A percentile compares a stretch with the other conserved stretches of the same genome.
Evolutionary conservation across 192 early-diverging fungal genomes (phyloP).

Genomic region (Dimargaris verticillata): DNA sequence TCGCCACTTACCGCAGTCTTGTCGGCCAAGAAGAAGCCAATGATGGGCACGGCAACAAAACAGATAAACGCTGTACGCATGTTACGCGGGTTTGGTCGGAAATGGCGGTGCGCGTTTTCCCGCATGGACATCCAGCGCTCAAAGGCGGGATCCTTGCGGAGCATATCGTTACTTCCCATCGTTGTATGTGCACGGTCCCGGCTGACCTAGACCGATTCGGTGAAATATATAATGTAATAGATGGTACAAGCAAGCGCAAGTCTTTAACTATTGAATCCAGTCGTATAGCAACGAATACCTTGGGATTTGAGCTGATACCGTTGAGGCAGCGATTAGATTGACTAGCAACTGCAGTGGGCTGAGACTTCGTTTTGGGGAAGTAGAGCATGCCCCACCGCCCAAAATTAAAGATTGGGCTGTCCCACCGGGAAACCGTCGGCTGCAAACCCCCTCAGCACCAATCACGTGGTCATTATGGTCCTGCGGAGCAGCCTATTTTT

Average conservation of each 20-base stretch:
- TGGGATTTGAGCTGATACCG: background rate
- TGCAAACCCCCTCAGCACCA: no score
- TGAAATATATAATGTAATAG: background rate
- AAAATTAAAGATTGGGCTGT: no score
- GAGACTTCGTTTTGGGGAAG: no score
- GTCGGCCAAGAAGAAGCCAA: constrained; percentile 14
- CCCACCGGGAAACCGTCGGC: no score
- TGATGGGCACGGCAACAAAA: background rate
- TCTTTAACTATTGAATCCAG: background rate
- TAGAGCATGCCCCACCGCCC: no score
- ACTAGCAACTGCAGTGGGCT: background rate
- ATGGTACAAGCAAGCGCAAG: background rate
- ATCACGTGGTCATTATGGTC: no score
- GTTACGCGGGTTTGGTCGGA: constrained; percentile 12
- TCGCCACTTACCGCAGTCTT: constrained; percentile 1
- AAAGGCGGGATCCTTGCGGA: constrained; percentile 2
- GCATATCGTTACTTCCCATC: background rate
- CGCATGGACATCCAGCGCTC: constrained; percentile 4
- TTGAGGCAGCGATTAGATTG: background rate
- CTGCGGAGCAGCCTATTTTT: no score
- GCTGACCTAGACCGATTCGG: background rate
- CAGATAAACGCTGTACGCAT: background rate
- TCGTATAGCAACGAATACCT: background rate
- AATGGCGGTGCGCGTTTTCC: background rate
- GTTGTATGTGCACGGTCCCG: background rate